Conservation (phyloP, 768 basidiomycete species). For the Kwoniella botswanensis region DNA sequence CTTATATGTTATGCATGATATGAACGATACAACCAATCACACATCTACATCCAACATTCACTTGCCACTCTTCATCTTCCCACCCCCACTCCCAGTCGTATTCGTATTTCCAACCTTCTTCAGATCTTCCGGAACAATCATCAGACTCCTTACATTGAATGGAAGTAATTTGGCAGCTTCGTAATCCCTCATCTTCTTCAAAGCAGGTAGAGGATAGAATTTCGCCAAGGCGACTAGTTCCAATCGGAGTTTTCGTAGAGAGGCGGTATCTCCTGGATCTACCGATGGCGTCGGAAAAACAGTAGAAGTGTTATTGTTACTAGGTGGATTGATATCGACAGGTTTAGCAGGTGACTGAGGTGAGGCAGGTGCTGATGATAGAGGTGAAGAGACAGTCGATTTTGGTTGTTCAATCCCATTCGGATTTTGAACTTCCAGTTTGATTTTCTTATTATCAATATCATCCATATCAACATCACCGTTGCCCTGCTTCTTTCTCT, state of each 20-base stretch:
- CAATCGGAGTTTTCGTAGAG: slow-evolving; percentile 28
- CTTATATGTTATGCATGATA: background rate
- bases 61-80: background rate
- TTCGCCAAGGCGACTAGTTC: slow-evolving; percentile 48
- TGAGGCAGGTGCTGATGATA: slow-evolving; percentile 27
- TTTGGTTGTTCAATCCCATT: background rate
- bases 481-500: slow-evolving; percentile 10
- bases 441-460: slow-evolving; percentile 7
- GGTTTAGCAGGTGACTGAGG: slow-evolving; percentile 6
- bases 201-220: slow-evolving; percentile 49
- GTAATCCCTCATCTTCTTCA: slow-evolving; percentile 42
- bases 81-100: background rate
- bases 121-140: slow-evolving; percentile 25
- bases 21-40: background rate
- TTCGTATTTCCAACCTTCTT: background rate
- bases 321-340: background rate
- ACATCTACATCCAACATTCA: background rate
- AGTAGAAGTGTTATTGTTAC: background rate
- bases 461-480: background rate
- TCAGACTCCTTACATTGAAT: slow-evolving; percentile 41
- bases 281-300: background rate
- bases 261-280: slow-evolving; percentile 15
- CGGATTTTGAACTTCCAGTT: slow-evolving; percentile 4
- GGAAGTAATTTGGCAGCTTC: slow-evolving; percentile 46
- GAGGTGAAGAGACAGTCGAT: slow-evolving; percentile 27